These are phyloP conservation scores for Alternaria triticimaculans DNA, from an alignment of 2,329 filamentous ascomycete species.

Conservation along the genomic window DNA sequence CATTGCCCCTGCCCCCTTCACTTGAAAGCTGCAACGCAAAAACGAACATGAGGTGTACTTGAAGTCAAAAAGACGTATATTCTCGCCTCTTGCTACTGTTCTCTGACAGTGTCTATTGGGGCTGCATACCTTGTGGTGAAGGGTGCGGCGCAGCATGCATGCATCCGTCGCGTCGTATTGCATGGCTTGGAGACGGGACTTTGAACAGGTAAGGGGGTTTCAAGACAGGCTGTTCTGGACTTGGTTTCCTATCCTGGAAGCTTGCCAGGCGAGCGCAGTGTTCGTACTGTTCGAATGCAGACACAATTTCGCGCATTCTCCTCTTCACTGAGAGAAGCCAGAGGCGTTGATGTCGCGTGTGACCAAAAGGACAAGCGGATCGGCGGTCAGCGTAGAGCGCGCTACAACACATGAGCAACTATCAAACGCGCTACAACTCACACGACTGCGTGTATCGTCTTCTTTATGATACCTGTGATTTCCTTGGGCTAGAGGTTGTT, in stretches of 20 bases:
- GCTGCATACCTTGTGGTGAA: neutral
- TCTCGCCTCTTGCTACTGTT: neutral
- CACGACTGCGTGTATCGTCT: neutral
- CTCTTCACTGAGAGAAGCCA: neutral
- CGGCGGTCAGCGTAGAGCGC: neutral
- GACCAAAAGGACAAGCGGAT: neutral
- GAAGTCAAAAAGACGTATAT: neutral
- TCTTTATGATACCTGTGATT: neutral
- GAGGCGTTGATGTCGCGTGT: neutral
- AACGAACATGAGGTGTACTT: neutral
- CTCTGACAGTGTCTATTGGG: neutral
- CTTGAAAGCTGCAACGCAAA: neutral
- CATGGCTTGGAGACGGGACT: neutral
- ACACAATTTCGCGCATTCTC: neutral
- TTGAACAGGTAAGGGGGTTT: neutral
- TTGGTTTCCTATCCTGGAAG: neutral
- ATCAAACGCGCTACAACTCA: neutral
- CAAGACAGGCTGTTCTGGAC: neutral
- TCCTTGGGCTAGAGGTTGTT: neutral
- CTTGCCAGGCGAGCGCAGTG: neutral
- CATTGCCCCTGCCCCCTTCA: conserved; percentile 13
- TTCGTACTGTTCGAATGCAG: neutral
- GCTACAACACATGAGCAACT: neutral
- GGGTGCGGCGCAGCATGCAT: neutral
- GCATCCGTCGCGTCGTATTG: neutral